Evolutionary conservation across 2,329 filamentous ascomycete species (phyloP), one percentile per base, ranked within the genome.

Genomic region (Epichloe typhina): DNA sequence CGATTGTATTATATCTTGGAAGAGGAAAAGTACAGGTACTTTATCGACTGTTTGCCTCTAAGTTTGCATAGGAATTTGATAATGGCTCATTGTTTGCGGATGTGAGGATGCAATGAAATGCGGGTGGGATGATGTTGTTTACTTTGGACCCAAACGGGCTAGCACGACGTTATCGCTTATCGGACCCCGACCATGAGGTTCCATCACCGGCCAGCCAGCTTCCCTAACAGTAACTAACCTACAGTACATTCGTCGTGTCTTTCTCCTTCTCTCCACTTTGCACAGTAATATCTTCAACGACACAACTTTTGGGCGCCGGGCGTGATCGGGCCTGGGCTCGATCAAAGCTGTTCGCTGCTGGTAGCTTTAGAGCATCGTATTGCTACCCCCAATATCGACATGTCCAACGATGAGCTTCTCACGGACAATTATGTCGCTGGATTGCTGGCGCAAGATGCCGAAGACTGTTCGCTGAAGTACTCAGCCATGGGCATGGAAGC

Each of bases 381-480:
- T 36, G 15, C 21, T 7, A 12, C n/a, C 17, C 17, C 17, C 13
- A 11, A 13, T 19, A 38, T 46, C 48, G 47, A 19, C 17, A 74
- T 72, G 70, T 50, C 66, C 11, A 69, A 71, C 49, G 68, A 77
- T 56, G 70, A 74, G n/a, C 62, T 78, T 23, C 65, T 84, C 45
- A 82, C 81, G 19, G 87, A 94, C 62, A 84, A 88, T 48, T 88
- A 89, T 61, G 82, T 95, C 55, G 88, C 88, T 15, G 76, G 77
- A 46, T 71, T 95, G n/a, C 74, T 97, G 37, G 79, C 82, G 47
- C 80, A 85, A 57, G 90, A 96, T 66, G 90, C 90, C 12, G 81
- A 77, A 53, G 79, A 84, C 52, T 84, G 76, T 58, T 85, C 84
- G 3, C 69, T 85, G 45, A 85, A 80, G 61, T 93, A 90, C 64